Percentiles rank a stretch among this genome's conserved stretches.
These are phyloP conservation scores for Pilasporangium apinafurcum DNA, from an alignment of 352 stramenopile species.

Conservation along the genomic window DNA sequence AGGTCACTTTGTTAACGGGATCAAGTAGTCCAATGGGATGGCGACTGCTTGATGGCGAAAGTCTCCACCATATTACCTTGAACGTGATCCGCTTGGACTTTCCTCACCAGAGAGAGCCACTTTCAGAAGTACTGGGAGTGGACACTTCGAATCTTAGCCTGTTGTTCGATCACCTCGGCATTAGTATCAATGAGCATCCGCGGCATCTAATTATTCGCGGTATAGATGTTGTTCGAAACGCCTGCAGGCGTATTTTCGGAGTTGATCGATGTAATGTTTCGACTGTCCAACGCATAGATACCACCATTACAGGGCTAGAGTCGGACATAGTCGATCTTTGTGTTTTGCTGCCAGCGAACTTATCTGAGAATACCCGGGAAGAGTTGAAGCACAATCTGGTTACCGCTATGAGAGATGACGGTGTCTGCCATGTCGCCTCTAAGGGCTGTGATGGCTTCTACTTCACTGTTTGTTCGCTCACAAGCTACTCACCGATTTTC, in stretches of 20 bases:
- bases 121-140: too few relatives aligned
- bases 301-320: conserved; percentile 18
- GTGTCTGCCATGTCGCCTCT: neutral
- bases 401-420: neutral
- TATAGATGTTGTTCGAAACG: neutral
- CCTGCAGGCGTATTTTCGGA: conserved; percentile 1
- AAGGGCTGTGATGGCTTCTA: conserved; percentile 12
- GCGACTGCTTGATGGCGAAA: conserved; percentile 6
- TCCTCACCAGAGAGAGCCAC: neutral
- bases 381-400: neutral
- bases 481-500: conserved; percentile 14
- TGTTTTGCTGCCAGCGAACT: conserved; percentile 7
- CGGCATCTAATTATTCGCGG: conserved; percentile 5
- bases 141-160: too few relatives aligned
- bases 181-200: conserved; percentile 7
- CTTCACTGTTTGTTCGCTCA: conserved; percentile 15
- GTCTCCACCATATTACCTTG: conserved; percentile 1
- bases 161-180: conserved; percentile 1
- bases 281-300: conserved; percentile 21
- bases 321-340: conserved; percentile 21
- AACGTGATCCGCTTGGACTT: conserved; percentile 7
- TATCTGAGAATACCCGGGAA: neutral
- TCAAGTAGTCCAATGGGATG: conserved; percentile 9
- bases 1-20: conserved; percentile 20
- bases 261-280: conserved; percentile 9